phyloP scores from a whole-genome alignment of 768 basidiomycete species.

The Suillus occidentalis region DNA sequence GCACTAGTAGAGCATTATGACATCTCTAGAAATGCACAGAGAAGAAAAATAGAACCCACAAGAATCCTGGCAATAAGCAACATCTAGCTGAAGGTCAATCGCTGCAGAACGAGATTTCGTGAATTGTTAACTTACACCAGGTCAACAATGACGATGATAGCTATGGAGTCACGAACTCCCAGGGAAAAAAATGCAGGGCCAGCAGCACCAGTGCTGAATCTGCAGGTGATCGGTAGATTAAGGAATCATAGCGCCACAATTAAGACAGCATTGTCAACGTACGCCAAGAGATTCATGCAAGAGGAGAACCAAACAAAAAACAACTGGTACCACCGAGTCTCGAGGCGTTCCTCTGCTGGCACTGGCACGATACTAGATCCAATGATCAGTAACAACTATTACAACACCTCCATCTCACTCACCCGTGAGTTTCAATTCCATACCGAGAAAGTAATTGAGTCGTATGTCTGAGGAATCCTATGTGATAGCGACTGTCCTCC shows the following conservation, averaged over 20 bases:
- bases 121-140: background rate
- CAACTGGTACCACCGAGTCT: background rate
- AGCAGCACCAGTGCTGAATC: background rate
- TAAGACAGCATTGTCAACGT: background rate
- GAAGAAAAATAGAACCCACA: background rate
- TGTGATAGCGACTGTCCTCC: background rate
- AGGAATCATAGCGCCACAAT: background rate
- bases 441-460: background rate
- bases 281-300: background rate
- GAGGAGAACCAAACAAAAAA: background rate
- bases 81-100: background rate
- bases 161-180: background rate
- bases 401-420: background rate
- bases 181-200: background rate
- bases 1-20: background rate
- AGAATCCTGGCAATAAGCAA: background rate
- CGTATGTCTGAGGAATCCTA: background rate
- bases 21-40: background rate
- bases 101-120: background rate
- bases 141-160: background rate
- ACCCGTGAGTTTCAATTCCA: background rate
- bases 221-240: background rate
- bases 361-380: background rate
- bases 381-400: background rate
- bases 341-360: background rate